Base-by-base conservation (phyloP, 1,284 basidiomycete genomes). In the Thecaphora thlaspeos region DNA sequence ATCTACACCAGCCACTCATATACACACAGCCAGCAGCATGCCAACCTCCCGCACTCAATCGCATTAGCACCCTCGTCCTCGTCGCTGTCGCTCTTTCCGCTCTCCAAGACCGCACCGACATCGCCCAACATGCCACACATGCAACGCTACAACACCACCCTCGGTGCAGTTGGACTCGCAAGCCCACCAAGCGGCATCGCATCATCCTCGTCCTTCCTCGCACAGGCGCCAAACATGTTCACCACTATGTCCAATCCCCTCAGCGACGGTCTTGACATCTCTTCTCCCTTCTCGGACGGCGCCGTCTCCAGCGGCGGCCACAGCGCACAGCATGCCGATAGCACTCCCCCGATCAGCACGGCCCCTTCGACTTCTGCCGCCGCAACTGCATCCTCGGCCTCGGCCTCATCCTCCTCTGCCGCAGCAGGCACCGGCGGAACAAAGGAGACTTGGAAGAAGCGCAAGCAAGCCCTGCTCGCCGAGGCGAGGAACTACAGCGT, bases 391-490 rank as follows among this genome's bases (percentile, higher is more conserved):
- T 49, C 28, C 46, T 45, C 18, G 61, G 61, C 4, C 61, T 64
- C 10, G 61, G 61, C 26, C 26, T 28, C 26, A 11, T 28, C 26
- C 26, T 28, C 26, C 5, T 28, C 26, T 28, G 26, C 26, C 7
- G 7, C 26, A 28, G 26, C 26, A 28, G 26, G 26, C 26, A 11
- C 26, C 7, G 57, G 51, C 30, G 55, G 62, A 3, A 70, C 64
- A 2, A 70, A 66, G 41, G 61, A 70, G 24, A 55, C 64, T 17
- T 70, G 68, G 68, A 65, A 68, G 32, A 60, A 63, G 9, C 54
- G 68, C 42, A 70, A 70, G 18, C 65, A 68, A 30, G 55, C 61
- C 23, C 59, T 70, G 9, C 54, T 70, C 3, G 68, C 64, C 17
- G 58, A 69, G 14, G 64, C 71, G 2, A 60, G 61, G 39, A 62